Base-by-base conservation (phyloP, 495 filamentous ascomycete genomes). In the Massariosphaeria phaeospora region DNA sequence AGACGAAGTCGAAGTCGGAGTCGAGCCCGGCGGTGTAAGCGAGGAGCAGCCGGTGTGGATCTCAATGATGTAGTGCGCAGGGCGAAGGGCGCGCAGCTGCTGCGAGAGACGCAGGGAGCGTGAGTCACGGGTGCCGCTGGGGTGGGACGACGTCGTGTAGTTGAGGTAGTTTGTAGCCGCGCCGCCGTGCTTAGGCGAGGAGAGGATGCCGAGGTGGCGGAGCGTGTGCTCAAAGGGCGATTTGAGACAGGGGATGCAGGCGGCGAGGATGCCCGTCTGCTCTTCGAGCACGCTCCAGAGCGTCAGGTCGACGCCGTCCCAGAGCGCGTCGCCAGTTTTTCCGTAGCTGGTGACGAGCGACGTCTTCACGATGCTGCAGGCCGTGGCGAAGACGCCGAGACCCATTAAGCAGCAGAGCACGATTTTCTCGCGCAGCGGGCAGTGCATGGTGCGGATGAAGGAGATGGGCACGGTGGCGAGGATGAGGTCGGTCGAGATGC, bases 401-500 rank as follows among this genome's bases (percentile, higher is more conserved):
- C 61, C 65, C 65, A 70, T 67, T 27, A 72, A 50, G 39, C 63
- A 36, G 3, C 31, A 58, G 24, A 72, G 38, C 18, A 63, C 55
- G 13, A 69, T 30, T 41, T 64, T 66, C 43, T 70, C 68, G 2
- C 57, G 57, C 15, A 69, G 48, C 31, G 65, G 70, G 9, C 65
- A 52, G 26, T 61, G 60, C 36, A 69, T 52, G 27, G 64, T 57
- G 34, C 50, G 40, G 44, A 72, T 64, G 54, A 71, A 69, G 26
- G 59, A 61, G 33, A 72, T 31, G n/a, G 69, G 70, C 18, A 68
- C 41, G 12, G 67, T 26, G 44, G 63, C 65, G 25, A 70, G 53
- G 20, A 63, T 57, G 4, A 72, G 29, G 53, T 72, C 68, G 1
- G 67, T 68, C 20, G 61, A 20, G 27, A 69, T 66, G 21, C 35